These are phyloP conservation scores for Fusarium staphyleae DNA, from an alignment of 2,329 filamentous ascomycete genomes.

Conservation along the genomic window DNA sequence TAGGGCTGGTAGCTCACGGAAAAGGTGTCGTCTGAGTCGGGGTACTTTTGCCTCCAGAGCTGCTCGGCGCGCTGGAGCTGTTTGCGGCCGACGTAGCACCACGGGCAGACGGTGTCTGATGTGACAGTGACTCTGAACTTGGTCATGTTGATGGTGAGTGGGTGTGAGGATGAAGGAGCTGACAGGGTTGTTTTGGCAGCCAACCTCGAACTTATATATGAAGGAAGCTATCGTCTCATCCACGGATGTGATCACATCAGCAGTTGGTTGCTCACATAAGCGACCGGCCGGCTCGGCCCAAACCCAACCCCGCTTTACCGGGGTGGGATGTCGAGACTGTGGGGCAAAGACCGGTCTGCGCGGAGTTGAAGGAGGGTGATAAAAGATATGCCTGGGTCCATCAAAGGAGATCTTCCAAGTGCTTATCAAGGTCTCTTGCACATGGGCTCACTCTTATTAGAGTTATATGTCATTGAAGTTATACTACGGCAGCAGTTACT, in stretches of 20 bases:
- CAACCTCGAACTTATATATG: constrained; percentile 12
- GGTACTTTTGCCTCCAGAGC: constrained; percentile 50
- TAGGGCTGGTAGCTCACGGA: constrained; percentile 56
- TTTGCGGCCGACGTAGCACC: constrained; percentile 58
- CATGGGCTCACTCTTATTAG: no score
- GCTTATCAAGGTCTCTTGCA: no score
- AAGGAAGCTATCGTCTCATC: constrained; percentile 1
- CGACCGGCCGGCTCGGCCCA: constrained; percentile 3
- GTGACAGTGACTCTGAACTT: constrained; percentile 55
- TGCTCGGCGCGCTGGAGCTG: constrained; percentile 56
- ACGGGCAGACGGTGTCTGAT: constrained; percentile 60
- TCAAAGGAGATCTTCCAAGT: no score
- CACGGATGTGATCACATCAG: constrained; percentile 17
- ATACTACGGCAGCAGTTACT: no score
- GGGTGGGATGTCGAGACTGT: constrained; percentile 27
- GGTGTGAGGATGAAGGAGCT: not conserved
- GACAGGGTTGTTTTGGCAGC: not conserved
- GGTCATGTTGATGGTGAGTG: constrained; percentile 61
- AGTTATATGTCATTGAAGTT: no score
- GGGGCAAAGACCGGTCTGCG: not conserved
- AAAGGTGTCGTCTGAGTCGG: constrained; percentile 65
- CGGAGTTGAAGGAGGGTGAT: constrained; percentile 1
- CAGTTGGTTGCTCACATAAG: constrained; percentile 25
- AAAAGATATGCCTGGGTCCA: no score
- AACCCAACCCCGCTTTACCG: constrained; percentile 12